Evolutionary conservation across 2,329 filamentous ascomycete genomes (phyloP).

Genomic region (Sporothrix protearum): DNA sequence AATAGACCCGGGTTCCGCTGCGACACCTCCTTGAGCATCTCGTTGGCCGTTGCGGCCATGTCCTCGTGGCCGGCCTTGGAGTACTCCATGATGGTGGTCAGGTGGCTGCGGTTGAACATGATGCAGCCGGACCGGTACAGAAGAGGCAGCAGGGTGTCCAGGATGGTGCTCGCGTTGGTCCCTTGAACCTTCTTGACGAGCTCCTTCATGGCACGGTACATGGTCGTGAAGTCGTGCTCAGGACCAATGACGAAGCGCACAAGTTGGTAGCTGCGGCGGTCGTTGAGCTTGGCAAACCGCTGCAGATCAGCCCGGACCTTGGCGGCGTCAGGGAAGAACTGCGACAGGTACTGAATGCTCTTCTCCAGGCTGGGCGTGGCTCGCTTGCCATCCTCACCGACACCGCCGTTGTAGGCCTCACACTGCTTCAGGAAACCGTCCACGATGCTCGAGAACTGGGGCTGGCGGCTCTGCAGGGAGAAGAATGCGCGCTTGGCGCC

Average conservation of each 20-base stretch:
- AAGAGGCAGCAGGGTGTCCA: slow-evolving; percentile 78
- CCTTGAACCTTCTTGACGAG: slow-evolving; percentile 75
- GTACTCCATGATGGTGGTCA: slow-evolving; percentile 83
- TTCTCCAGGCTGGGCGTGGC: slow-evolving; percentile 68
- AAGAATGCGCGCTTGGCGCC: slow-evolving; percentile 85
- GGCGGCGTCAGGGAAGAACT: slow-evolving; percentile 70
- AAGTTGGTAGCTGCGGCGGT: slow-evolving; percentile 84
- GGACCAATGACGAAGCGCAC: slow-evolving; percentile 80
- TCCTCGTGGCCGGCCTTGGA: slow-evolving; percentile 79
- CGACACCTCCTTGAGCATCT: slow-evolving; percentile 88
- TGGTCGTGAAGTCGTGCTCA: slow-evolving; percentile 87
- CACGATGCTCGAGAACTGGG: slow-evolving; percentile 68
- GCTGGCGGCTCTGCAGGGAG: slow-evolving; percentile 74
- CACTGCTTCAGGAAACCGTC: slow-evolving; percentile 77
- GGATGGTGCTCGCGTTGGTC: slow-evolving; percentile 58
- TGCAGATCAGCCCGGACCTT: slow-evolving; percentile 73
- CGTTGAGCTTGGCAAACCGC: slow-evolving; percentile 87
- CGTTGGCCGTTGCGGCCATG: slow-evolving; percentile 75
- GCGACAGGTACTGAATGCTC: slow-evolving; percentile 68
- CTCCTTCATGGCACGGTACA: slow-evolving; percentile 86
- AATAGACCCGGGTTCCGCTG: slow-evolving; percentile 84
- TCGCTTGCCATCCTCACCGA: slow-evolving; percentile 67
- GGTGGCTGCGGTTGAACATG: slow-evolving; percentile 90
- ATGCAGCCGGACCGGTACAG: slow-evolving; percentile 80
- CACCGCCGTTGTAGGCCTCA: slow-evolving; percentile 84